A percentile compares a stretch with the other conserved stretches of the same genome.
Conservation (phyloP, 768 basidiomycete genomes). For the Psilocybe cyanescens region DNA sequence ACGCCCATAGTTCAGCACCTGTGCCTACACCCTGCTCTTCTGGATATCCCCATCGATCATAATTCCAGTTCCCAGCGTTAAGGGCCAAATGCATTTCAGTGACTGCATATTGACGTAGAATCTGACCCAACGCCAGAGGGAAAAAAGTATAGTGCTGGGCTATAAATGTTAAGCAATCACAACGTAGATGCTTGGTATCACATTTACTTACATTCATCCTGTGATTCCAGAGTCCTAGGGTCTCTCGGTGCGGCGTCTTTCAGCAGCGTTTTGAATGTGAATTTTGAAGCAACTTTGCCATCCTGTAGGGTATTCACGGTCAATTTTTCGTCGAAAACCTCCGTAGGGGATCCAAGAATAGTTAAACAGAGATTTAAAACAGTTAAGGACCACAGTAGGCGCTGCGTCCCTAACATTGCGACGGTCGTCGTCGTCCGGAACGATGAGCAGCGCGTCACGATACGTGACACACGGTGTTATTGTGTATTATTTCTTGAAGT, state of each 20-base stretch:
- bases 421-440: constrained; percentile 13
- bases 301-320: constrained; percentile 64
- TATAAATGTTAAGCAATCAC: constrained; percentile 26
- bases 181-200: background rate
- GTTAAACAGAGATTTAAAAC: constrained; percentile 21
- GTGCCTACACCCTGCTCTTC: constrained; percentile 76
- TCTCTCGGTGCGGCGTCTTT: constrained; percentile 57
- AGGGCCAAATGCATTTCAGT: constrained; percentile 89
- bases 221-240: constrained; percentile 51
- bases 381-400: constrained; percentile 20
- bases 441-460: constrained; percentile 3
- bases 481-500: background rate
- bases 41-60: constrained; percentile 82
- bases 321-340: constrained; percentile 54
- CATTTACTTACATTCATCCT: constrained; percentile 47
- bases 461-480: constrained; percentile 6
- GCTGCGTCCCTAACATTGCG: constrained; percentile 13
- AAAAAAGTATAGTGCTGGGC: constrained; percentile 89
- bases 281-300: constrained; percentile 80
- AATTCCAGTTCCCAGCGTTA: constrained; percentile 93
- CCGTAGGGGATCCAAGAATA: constrained; percentile 25
- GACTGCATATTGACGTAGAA: constrained; percentile 83
- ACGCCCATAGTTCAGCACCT: constrained; percentile 91
- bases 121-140: constrained; percentile 85
- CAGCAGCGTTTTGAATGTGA: constrained; percentile 76